Evolutionary conservation across 768 basidiomycete species (phyloP), one percentile per base, ranked within the genome.

Genomic region (Leucosporidium creatinivorum): DNA sequence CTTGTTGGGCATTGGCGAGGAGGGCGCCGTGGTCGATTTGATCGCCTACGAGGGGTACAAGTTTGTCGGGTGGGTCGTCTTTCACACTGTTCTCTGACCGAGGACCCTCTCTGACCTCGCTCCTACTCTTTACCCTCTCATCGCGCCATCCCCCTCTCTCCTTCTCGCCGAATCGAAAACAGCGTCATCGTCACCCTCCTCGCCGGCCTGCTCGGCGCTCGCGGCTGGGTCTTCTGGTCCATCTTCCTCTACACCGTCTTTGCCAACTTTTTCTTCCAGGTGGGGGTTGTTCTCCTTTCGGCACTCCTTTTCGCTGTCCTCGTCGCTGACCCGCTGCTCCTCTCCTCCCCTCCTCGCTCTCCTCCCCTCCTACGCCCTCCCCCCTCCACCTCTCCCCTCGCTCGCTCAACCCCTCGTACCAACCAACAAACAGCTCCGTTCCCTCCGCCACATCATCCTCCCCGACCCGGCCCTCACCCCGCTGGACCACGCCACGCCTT

Each of bases 1-100:
- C 79, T 80, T 97, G 59, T 84, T 98, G 58, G 92, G 91, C 68
- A 91, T 98, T 3, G 87, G 86, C 4, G 79, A 82, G 9, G 79
- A 82, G 12, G 82, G 81, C 30, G 87, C 89, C 56, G 83, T 89
- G 28, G 82, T 89, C 7, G 92, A 96, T 75, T 79, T 98, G 58
- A 79, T 96, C 36, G 89, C 93, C 0, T 98, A 97, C 76, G 89
- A 88, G 7, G 94, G 96, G 0, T 98, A 98, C 80, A 98, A 99
- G 76, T 98, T 99, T 74, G 90, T 97, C 33, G 94, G 91, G 91
- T 92, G 70, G 33, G 86, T 80, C 4, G 1, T 36, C 47, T 25
- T 47, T 21, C 31, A 65, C 23, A 26, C 18, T 33, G 48, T 49
- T 49, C 54, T 44, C 39, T 17, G 10, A 9, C 13, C 50, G 17